Conservation (phyloP, 2,329 filamentous ascomycete species). For the Hypocreales sp. region DNA sequence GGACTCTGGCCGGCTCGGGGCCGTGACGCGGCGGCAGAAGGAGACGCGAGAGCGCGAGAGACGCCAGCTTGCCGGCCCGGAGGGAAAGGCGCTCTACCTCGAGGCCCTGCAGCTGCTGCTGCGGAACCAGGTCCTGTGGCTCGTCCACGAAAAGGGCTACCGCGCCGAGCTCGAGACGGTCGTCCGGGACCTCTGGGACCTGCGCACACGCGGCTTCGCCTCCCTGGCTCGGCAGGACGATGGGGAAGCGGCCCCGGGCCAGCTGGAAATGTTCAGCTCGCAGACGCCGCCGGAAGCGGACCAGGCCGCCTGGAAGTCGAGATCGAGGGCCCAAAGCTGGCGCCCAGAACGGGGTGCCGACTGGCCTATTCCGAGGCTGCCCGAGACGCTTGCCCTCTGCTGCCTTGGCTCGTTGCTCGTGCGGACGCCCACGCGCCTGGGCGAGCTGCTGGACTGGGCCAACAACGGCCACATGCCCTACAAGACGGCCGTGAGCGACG, state of each 20-base stretch:
- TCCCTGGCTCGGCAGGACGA: constrained; percentile 15
- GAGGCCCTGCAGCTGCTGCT: constrained; percentile 75
- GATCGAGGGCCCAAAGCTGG: constrained; percentile 25
- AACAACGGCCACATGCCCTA: constrained; percentile 55
- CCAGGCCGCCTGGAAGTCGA: constrained; percentile 12
- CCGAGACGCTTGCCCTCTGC: constrained; percentile 63
- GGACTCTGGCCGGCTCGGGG: constrained; percentile 47
- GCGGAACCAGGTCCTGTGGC: constrained; percentile 62
- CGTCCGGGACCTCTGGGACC: constrained; percentile 71
- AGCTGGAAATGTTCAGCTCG: constrained; percentile 22
- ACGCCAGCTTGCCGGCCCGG: constrained; percentile 45
- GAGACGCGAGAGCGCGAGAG: constrained; percentile 36
- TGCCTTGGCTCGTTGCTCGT: constrained; percentile 68
- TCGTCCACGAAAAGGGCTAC: constrained; percentile 51
- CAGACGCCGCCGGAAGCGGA: constrained; percentile 12
- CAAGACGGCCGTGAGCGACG: constrained; percentile 44
- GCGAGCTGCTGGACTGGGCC: constrained; percentile 57
- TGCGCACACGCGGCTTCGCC: constrained; percentile 39
- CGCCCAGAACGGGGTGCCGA: constrained; percentile 24
- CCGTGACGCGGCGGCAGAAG: constrained; percentile 38
- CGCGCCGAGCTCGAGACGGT: constrained; percentile 62
- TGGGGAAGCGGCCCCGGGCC: constrained; percentile 8
- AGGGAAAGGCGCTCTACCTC: constrained; percentile 64
- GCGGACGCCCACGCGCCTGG: constrained; percentile 59
- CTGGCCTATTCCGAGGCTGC: constrained; percentile 47